Evolutionary conservation across 371 early-diverging fungal species (phyloP).

Genomic region (Entomophthora muscae): DNA sequence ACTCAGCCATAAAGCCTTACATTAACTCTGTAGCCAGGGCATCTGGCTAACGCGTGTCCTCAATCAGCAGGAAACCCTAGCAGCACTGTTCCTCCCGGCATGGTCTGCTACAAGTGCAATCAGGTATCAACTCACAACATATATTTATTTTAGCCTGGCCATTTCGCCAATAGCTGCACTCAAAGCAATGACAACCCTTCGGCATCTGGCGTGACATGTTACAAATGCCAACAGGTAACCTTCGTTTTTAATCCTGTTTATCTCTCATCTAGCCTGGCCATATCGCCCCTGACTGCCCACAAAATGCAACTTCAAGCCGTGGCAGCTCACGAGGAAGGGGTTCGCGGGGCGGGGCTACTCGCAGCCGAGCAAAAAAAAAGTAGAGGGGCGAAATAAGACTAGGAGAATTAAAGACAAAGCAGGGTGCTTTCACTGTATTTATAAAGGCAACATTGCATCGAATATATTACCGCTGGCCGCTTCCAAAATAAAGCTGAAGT

Average conservation of each 20-base stretch:
- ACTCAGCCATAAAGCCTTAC: background rate
- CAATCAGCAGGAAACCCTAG: background rate
- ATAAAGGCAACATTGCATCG: no score
- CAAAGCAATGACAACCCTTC: background rate
- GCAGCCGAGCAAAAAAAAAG: no score
- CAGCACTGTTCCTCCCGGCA: background rate
- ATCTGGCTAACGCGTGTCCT: background rate
- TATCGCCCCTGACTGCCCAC: background rate
- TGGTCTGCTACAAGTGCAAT: background rate
- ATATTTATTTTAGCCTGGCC: no score
- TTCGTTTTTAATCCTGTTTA: background rate
- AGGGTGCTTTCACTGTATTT: no score
- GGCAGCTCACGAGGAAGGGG: background rate
- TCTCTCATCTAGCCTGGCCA: background rate
- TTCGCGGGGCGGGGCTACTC: no score
- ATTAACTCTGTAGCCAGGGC: background rate
- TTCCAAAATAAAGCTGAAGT: no score
- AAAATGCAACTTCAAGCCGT: background rate
- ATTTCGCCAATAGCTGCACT: background rate
- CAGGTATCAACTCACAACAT: background rate
- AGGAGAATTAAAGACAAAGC: no score
- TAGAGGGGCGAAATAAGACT: no score
- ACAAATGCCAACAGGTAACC: slow-evolving; percentile 1
- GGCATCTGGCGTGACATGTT: background rate
- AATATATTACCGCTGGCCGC: no score